Evolutionary conservation across 148 eudicot genomes (phyloP).

Genomic region (Talinum fruticosum): DNA sequence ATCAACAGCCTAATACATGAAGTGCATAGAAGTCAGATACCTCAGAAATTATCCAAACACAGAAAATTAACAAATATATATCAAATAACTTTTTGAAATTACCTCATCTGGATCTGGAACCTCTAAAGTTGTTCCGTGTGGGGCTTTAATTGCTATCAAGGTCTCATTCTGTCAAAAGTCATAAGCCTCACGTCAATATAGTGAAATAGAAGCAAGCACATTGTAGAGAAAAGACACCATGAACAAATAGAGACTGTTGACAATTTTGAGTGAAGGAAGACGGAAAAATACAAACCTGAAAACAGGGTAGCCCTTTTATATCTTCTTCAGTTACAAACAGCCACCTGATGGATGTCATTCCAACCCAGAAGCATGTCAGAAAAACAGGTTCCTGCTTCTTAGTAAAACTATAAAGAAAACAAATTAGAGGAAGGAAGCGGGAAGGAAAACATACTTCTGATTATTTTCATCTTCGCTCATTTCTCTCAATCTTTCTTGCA

Average conservation of each 20-base stretch:
- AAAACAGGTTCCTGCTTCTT: neutral
- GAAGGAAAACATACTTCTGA: slow-evolving; percentile 50
- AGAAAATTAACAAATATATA: neutral
- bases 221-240: neutral
- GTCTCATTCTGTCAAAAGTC: slow-evolving; percentile 72
- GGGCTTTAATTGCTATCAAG: slow-evolving; percentile 92
- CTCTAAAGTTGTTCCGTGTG: slow-evolving; percentile 98
- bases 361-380: slow-evolving; percentile 11
- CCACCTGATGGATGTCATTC: slow-evolving; percentile 49
- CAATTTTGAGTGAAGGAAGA: neutral
- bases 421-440: slow-evolving; percentile 6
- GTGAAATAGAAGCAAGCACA: slow-evolving; percentile 20
- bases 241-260: neutral
- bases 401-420: slow-evolving; percentile 5
- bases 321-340: slow-evolving; percentile 97
- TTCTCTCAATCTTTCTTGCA: slow-evolving; percentile 78
- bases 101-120: slow-evolving; percentile 96
- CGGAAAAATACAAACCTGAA: slow-evolving; percentile 56
- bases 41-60: slow-evolving; percentile 8
- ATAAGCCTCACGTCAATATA: slow-evolving; percentile 23
- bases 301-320: slow-evolving; percentile 80
- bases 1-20: slow-evolving; percentile 66
- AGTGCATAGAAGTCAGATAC: slow-evolving; percentile 11
- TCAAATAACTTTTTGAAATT: slow-evolving; percentile 16
- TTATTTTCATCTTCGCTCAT: slow-evolving; percentile 84